Conservation (phyloP, 169 alveolate genomes). For the Cryptosporidium viatorum region DNA sequence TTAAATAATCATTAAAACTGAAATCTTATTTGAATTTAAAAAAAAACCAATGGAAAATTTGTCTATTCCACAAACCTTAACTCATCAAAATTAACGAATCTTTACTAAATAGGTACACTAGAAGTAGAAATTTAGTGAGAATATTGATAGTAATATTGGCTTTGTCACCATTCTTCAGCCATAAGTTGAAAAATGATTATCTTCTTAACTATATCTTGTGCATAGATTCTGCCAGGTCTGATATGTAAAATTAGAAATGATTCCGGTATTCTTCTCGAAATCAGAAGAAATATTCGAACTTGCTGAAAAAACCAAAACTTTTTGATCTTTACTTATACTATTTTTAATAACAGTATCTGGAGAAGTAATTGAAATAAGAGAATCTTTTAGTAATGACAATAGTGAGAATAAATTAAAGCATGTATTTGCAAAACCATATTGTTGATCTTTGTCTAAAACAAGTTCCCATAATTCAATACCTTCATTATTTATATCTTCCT, state of each 20-base stretch:
- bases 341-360: constrained; percentile 6
- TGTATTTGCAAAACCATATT: constrained; percentile 53
- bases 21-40: background rate
- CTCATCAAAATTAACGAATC: background rate
- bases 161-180: background rate
- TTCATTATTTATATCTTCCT: background rate
- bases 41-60: no score
- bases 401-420: constrained; percentile 45
- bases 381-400: constrained; percentile 41
- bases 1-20: background rate
- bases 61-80: background rate
- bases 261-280: constrained; percentile 56
- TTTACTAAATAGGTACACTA: background rate
- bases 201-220: background rate
- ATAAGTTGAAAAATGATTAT: background rate
- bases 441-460: constrained; percentile 45
- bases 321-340: background rate
- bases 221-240: constrained; percentile 18
- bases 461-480: constrained; percentile 63
- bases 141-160: no score
- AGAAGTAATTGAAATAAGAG: constrained; percentile 1
- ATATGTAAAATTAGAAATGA: constrained; percentile 49
- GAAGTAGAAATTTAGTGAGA: background rate
- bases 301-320: constrained; percentile 9
- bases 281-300: background rate